Percentiles rank a stretch among this genome's conserved stretches.
These are phyloP conservation scores for Penicillium sp. DNA, from an alignment of 2,329 filamentous ascomycete species.

Conservation along the genomic window DNA sequence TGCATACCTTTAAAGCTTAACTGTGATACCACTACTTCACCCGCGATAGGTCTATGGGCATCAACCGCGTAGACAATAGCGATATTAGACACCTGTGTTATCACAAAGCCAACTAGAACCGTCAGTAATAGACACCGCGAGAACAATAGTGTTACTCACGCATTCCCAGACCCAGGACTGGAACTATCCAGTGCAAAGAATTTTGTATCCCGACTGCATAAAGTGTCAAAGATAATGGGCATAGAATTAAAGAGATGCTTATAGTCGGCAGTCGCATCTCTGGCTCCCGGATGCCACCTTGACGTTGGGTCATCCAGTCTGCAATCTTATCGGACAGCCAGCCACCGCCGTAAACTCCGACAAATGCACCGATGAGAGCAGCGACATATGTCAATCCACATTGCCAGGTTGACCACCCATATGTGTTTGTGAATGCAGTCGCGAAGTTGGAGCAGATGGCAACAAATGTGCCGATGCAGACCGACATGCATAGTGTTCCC, in stretches of 20 bases:
- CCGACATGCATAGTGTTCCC: slow-evolving; percentile 51
- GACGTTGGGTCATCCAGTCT: slow-evolving; percentile 27
- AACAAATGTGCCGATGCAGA: slow-evolving; percentile 4
- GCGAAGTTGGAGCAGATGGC: slow-evolving; percentile 1
- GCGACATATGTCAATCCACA: background rate
- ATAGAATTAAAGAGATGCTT: slow-evolving; percentile 27
- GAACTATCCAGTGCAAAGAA: slow-evolving; percentile 21
- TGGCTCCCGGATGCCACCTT: slow-evolving; percentile 30
- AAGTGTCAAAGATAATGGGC: slow-evolving; percentile 30
- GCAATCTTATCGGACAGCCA: slow-evolving; percentile 35
- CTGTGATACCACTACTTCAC: slow-evolving; percentile 6
- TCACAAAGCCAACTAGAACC: slow-evolving; percentile 2
- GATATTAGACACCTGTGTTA: slow-evolving; percentile 1
- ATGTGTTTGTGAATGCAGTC: background rate
- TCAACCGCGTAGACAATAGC: slow-evolving; percentile 5
- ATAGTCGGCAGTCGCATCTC: slow-evolving; percentile 22
- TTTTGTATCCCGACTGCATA: slow-evolving; percentile 34
- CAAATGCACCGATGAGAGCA: background rate
- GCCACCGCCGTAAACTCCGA: slow-evolving; percentile 39
- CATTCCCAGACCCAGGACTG: slow-evolving; percentile 2
- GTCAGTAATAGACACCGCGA: background rate
- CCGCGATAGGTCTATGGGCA: slow-evolving; percentile 3
- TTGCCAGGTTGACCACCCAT: background rate
- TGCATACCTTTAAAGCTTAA: slow-evolving; percentile 6
- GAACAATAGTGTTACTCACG: background rate